Conservation (phyloP, 352 stramenopile genomes). For the Globisporangium irregulare region DNA sequence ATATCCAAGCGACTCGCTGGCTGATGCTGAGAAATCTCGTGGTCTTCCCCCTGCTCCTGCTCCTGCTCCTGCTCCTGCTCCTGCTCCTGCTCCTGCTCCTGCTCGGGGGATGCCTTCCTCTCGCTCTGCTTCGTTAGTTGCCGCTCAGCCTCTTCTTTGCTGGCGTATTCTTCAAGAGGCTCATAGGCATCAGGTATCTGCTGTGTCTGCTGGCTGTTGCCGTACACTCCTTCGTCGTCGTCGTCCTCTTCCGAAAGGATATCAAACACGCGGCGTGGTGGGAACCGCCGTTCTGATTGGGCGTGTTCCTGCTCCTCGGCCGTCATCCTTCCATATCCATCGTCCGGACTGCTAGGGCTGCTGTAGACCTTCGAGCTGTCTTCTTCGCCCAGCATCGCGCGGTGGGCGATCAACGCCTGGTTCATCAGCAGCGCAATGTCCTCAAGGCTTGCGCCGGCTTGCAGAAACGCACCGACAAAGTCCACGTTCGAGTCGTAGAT, state of each 20-base stretch:
- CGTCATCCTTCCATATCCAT: not conserved
- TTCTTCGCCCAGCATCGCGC: slow-evolving; percentile 10
- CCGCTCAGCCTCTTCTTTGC: not conserved
- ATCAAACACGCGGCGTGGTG: not conserved
- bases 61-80: not conserved
- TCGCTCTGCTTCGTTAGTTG: not conserved
- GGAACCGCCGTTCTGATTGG: not conserved
- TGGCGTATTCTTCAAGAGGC: not conserved
- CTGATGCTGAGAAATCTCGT: not conserved
- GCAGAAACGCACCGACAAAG: slow-evolving; percentile 46
- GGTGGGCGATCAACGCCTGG: slow-evolving; percentile 35
- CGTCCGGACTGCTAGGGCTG: not conserved
- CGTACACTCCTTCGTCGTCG: not conserved
- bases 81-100: not conserved
- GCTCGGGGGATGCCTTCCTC: not conserved
- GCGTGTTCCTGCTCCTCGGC: not conserved
- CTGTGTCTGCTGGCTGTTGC: not conserved
- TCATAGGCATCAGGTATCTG: not conserved
- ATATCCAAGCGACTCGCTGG: slow-evolving; percentile 2
- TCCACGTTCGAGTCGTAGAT: slow-evolving; percentile 60
- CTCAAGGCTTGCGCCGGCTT: slow-evolving; percentile 33
- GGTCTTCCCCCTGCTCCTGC: not conserved
- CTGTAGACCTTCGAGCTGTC: not conserved
- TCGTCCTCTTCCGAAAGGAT: slow-evolving; percentile 7
- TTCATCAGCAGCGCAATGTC: slow-evolving; percentile 53